phyloP scores from a whole-genome alignment of 73 alveolate species.

The Strombidium stylifer region DNA sequence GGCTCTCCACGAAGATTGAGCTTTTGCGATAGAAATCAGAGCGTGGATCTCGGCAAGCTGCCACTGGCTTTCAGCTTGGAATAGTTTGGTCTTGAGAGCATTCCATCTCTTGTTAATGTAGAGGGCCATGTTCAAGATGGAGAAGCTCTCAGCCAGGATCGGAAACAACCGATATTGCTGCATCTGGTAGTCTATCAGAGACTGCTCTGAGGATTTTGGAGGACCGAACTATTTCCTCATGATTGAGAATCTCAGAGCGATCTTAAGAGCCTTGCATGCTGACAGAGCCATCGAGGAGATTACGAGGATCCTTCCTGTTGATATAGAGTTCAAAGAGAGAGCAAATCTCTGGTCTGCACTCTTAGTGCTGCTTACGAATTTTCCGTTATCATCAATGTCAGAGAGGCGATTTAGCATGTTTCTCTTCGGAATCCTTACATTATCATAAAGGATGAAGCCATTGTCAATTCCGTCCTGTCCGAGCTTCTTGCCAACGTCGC shows the following conservation, averaged over 20 bases:
- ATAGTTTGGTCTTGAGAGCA: slow-evolving; percentile 3
- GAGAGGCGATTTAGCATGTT: slow-evolving; percentile 51
- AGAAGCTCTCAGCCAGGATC: slow-evolving; percentile 19
- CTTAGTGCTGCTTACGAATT: slow-evolving; percentile 32
- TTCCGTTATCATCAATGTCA: slow-evolving; percentile 60
- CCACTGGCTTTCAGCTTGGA: slow-evolving; percentile 21
- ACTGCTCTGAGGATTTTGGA: slow-evolving; percentile 49
- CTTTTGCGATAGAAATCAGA: slow-evolving; percentile 40
- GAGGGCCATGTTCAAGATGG: slow-evolving; percentile 4
- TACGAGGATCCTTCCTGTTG: slow-evolving; percentile 32
- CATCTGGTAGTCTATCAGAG: slow-evolving; percentile 49
- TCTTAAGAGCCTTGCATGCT: slow-evolving; percentile 9
- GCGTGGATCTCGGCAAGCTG: slow-evolving; percentile 35
- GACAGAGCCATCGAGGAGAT: slow-evolving; percentile 16
- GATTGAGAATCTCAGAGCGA: slow-evolving; percentile 60
- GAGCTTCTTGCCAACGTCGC: slow-evolving; percentile 47
- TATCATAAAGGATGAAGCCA: slow-evolving; percentile 38
- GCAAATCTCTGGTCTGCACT: slow-evolving; percentile 41
- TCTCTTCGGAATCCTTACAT: slow-evolving; percentile 34
- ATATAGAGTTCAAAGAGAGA: slow-evolving; percentile 6
- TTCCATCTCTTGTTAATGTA: slow-evolving; percentile 12
- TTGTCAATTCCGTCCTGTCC: slow-evolving; percentile 50
- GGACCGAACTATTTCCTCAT: slow-evolving; percentile 58
- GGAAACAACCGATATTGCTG: slow-evolving; percentile 52
- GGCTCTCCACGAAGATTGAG: slow-evolving; percentile 11